Evolutionary conservation across 352 stramenopile genomes (phyloP).

Genomic region (Nothophytophthora sp.): DNA sequence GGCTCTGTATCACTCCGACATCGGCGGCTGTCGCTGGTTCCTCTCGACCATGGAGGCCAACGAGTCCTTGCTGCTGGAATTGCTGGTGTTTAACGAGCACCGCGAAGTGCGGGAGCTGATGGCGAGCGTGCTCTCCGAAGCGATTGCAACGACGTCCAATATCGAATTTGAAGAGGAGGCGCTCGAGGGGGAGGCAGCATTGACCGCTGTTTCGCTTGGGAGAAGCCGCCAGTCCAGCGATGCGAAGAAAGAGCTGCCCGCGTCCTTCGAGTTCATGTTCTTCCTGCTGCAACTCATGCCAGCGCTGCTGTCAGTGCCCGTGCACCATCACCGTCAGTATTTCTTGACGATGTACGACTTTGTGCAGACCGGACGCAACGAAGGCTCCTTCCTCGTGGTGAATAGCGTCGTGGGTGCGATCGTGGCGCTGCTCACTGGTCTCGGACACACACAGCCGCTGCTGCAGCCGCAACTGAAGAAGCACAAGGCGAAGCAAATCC

Average conservation of each 20-base stretch:
- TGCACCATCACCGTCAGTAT: slow-evolving; percentile 71
- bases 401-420: slow-evolving; percentile 83
- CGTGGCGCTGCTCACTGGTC: slow-evolving; percentile 62
- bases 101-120: slow-evolving; percentile 72
- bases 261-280: slow-evolving; percentile 84
- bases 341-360: slow-evolving; percentile 80
- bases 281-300: slow-evolving; percentile 81
- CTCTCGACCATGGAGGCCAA: slow-evolving; percentile 60
- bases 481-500: slow-evolving; percentile 66
- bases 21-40: slow-evolving; percentile 72
- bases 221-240: slow-evolving; percentile 1
- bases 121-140: slow-evolving; percentile 62
- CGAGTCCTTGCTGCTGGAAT: slow-evolving; percentile 66
- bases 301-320: slow-evolving; percentile 61
- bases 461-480: slow-evolving; percentile 69
- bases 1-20: slow-evolving; percentile 72
- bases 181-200: slow-evolving; percentile 7
- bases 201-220: not conserved
- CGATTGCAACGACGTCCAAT: slow-evolving; percentile 65
- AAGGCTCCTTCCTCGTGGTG: slow-evolving; percentile 80
- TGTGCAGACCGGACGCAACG: slow-evolving; percentile 77
- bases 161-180: slow-evolving; percentile 45
- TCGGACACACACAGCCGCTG: slow-evolving; percentile 58
- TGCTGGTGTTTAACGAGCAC: slow-evolving; percentile 73
- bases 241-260: slow-evolving; percentile 48